Evolutionary conservation across 768 basidiomycete species (phyloP).

Genomic region (Dendrothele bispora): DNA sequence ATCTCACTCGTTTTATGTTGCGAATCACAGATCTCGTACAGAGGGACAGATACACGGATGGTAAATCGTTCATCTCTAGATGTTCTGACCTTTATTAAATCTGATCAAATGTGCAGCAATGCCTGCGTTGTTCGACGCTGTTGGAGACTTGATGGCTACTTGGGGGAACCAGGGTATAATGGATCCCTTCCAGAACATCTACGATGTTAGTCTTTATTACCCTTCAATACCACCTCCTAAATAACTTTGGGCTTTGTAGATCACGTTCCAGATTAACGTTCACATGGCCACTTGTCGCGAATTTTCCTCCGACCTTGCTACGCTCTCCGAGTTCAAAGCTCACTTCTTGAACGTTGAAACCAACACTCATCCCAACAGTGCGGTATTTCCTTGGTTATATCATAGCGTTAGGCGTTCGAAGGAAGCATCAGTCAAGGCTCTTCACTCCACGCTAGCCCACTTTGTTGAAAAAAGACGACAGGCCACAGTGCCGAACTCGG

Average conservation of each 20-base stretch:
- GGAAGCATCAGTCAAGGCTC: conserved; percentile 1
- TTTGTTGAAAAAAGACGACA: not conserved
- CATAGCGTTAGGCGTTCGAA: not conserved
- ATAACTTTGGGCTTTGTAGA: not conserved
- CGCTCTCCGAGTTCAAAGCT: not conserved
- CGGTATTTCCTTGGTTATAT: conserved; percentile 5
- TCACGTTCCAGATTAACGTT: conserved; percentile 2
- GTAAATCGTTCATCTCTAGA: not conserved
- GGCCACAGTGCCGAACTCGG: not conserved
- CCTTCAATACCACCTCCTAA: not conserved
- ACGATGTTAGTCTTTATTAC: conserved; percentile 1
- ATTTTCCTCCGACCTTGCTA: not conserved
- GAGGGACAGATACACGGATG: not conserved
- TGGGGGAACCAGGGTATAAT: conserved; percentile 5
- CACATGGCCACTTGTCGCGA: conserved; percentile 1
- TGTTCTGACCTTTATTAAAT: not conserved
- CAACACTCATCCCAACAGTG: not conserved
- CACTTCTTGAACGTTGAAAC: conserved; percentile 6
- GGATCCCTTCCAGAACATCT: conserved; percentile 7
- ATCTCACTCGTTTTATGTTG: conserved; percentile 7
- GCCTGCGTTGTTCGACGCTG: not conserved
- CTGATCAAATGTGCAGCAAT: not conserved
- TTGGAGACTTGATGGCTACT: not conserved
- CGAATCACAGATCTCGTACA: not conserved
- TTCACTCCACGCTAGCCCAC: not conserved